Percentiles rank a stretch among this genome's conserved stretches.
Conservation (phyloP, 805 yeast species). For the Myxozyma geophila region DNA sequence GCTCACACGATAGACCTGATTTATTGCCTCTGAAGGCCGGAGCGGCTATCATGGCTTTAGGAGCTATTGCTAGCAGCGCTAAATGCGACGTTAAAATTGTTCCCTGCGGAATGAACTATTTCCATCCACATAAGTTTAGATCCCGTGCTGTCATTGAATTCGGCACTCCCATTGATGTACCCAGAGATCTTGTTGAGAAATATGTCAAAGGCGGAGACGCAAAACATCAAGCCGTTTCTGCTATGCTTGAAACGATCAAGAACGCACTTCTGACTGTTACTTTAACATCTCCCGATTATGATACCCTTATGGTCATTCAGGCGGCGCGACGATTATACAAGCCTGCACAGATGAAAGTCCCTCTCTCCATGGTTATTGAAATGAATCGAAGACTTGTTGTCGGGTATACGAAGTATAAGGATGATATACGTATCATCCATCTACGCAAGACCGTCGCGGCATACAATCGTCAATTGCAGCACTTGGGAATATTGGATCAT, state of each 20-base stretch:
- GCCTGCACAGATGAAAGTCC: constrained; percentile 69
- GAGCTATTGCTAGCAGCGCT: constrained; percentile 82
- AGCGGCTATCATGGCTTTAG: constrained; percentile 96
- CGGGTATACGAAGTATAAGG: constrained; percentile 76
- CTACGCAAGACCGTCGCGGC: constrained; percentile 66
- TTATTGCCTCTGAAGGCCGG: constrained; percentile 94
- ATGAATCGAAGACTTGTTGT: constrained; percentile 84
- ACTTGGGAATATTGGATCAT: constrained; percentile 70
- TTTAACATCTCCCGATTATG: constrained; percentile 88
- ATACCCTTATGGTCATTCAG: constrained; percentile 84
- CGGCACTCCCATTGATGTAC: constrained; percentile 81
- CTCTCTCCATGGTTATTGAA: constrained; percentile 83
- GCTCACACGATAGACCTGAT: constrained; percentile 94
- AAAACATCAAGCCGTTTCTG: constrained; percentile 73
- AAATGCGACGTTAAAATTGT: constrained; percentile 80
- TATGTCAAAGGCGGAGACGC: constrained; percentile 68
- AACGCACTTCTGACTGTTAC: constrained; percentile 84
- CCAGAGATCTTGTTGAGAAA: constrained; percentile 62
- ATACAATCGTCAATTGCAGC: constrained; percentile 69
- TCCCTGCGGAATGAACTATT: constrained; percentile 97
- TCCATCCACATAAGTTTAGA: constrained; percentile 93
- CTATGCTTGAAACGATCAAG: constrained; percentile 71
- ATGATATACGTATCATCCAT: constrained; percentile 67
- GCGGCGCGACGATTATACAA: constrained; percentile 89
- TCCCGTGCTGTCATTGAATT: constrained; percentile 95